Evolutionary conservation across 352 stramenopile genomes (phyloP).

Genomic region (Thraustotheca clavata): DNA sequence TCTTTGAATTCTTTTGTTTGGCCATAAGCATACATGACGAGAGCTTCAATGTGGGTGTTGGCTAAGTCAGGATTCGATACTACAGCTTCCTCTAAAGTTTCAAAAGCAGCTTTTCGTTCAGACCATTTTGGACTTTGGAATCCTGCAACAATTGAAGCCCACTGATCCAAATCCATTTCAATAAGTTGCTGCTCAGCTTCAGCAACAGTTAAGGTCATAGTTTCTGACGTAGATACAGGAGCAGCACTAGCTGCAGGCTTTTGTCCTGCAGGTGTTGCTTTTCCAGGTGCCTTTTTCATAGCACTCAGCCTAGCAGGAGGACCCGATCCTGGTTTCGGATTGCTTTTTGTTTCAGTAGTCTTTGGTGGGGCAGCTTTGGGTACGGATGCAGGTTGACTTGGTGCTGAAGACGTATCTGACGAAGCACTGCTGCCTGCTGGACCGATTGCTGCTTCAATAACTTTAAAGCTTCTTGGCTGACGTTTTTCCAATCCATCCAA

Average conservation of each 20-base stretch:
- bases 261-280: slow-evolving; percentile 25
- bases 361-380: background rate
- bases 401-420: background rate
- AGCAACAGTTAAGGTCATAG: slow-evolving; percentile 27
- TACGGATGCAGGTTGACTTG: background rate
- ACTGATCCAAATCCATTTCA: slow-evolving; percentile 54
- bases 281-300: slow-evolving; percentile 30
- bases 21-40: slow-evolving; percentile 61
- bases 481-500: slow-evolving; percentile 69
- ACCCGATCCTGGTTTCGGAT: slow-evolving; percentile 31
- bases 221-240: background rate
- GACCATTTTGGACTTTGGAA: slow-evolving; percentile 76
- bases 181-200: slow-evolving; percentile 54
- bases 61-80: slow-evolving; percentile 44
- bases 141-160: slow-evolving; percentile 37
- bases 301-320: slow-evolving; percentile 39
- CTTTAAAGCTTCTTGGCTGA: slow-evolving; percentile 46
- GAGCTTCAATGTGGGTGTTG: slow-evolving; percentile 55
- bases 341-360: background rate
- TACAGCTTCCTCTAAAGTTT: slow-evolving; percentile 52
- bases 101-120: slow-evolving; percentile 69
- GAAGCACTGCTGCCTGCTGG: background rate
- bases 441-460: slow-evolving; percentile 46
- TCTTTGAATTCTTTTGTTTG: slow-evolving; percentile 84
- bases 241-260: slow-evolving; percentile 14